Percentiles rank a stretch among this genome's conserved stretches.
These are phyloP conservation scores for Tubosaeta sp. DNA, from an alignment of 768 basidiomycete genomes.

Conservation along the genomic window DNA sequence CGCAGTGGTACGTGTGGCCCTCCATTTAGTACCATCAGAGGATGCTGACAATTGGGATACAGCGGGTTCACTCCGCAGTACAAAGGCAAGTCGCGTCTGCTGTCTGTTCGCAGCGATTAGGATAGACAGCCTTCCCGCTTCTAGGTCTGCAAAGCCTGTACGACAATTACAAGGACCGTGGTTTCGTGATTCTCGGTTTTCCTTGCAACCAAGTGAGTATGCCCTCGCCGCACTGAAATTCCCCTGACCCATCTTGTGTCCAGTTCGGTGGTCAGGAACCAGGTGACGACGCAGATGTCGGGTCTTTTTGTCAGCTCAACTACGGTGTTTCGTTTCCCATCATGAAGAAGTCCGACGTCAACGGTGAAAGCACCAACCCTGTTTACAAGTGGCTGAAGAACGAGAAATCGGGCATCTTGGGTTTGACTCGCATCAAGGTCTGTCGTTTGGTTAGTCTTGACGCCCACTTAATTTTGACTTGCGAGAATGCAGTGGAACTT, in stretches of 20 bases:
- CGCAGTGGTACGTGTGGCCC: constrained; percentile 46
- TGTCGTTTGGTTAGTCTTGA: constrained; percentile 8
- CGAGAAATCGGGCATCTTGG: constrained; percentile 69
- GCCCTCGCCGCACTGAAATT: background rate
- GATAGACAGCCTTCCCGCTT: background rate
- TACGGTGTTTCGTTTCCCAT: constrained; percentile 89
- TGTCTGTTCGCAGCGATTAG: background rate
- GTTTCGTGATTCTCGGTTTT: constrained; percentile 80
- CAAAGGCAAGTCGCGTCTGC: constrained; percentile 41
- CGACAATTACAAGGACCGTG: constrained; percentile 75
- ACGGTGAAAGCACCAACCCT: constrained; percentile 79
- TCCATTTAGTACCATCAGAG: background rate
- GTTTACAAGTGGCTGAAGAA: constrained; percentile 84
- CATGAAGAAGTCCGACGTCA: constrained; percentile 92
- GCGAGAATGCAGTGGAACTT: constrained; percentile 70
- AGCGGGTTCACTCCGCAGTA: constrained; percentile 87
- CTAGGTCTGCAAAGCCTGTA: constrained; percentile 75
- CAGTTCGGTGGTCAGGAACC: constrained; percentile 89
- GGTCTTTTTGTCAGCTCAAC: constrained; percentile 72
- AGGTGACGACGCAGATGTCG: constrained; percentile 70
- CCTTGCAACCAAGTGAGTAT: constrained; percentile 77
- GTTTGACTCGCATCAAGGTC: constrained; percentile 73
- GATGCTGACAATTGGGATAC: constrained; percentile 2
- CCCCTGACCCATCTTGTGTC: background rate
- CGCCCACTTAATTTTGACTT: background rate